Evolutionary conservation across 306 rosid genomes (phyloP).

Genomic region (Senna tora): DNA sequence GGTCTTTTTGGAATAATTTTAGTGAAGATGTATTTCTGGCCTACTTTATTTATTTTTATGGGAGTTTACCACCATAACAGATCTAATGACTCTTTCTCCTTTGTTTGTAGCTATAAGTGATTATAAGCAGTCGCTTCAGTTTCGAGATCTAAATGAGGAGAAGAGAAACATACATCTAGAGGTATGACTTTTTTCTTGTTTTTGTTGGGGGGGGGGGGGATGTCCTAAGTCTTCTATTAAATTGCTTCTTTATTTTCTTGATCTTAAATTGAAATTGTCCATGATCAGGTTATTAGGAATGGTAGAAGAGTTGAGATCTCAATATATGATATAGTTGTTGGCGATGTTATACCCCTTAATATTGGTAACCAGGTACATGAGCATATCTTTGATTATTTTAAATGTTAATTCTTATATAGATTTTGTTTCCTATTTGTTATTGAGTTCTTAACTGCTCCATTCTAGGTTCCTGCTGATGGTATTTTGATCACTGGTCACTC

Average conservation of each 20-base stretch:
- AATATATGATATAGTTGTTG: slow-evolving; percentile 80
- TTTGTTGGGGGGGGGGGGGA: not conserved
- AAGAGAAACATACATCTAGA: slow-evolving; percentile 82
- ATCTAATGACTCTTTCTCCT: slow-evolving; percentile 18
- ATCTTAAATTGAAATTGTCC: slow-evolving; percentile 19
- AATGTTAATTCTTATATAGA: slow-evolving; percentile 17
- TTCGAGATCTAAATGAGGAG: slow-evolving; percentile 81
- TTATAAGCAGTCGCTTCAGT: slow-evolving; percentile 87
- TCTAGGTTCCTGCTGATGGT: slow-evolving; percentile 90
- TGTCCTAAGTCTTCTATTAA: not conserved
- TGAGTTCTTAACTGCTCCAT: slow-evolving; percentile 29
- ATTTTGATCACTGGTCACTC: slow-evolving; percentile 73
- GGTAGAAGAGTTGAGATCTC: slow-evolving; percentile 82
- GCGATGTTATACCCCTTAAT: slow-evolving; percentile 81
- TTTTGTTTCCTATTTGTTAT: slow-evolving; percentile 26
- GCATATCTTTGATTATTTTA: slow-evolving; percentile 26
- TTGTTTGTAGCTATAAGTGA: slow-evolving; percentile 74
- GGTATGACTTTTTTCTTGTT: slow-evolving; percentile 49
- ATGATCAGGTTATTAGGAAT: slow-evolving; percentile 68
- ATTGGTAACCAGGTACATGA: slow-evolving; percentile 75
- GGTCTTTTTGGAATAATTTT: not conserved
- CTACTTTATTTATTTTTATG: slow-evolving; percentile 25
- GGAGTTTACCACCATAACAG: slow-evolving; percentile 22
- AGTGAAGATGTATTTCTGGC: not conserved
- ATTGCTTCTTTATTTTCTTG: not conserved